Base-by-base conservation (phyloP, 2,329 filamentous ascomycete species). In the Dactylella cylindrospora region DNA sequence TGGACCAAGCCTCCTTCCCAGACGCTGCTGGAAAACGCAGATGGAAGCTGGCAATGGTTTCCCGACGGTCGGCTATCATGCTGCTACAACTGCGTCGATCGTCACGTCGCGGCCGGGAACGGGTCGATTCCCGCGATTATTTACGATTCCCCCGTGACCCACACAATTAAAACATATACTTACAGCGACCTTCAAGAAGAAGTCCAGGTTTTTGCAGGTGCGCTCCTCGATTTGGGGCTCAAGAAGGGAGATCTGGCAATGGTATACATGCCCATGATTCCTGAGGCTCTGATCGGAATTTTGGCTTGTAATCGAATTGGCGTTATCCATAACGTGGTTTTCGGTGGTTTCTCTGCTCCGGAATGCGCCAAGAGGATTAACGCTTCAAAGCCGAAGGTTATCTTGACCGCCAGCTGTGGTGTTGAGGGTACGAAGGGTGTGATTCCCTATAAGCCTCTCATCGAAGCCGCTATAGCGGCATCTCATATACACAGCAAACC, bases 241-340 rank as follows among this genome's bases (percentile, higher is more conserved):
- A 78, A 78, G 67, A 88, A 81, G 72, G 90, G 90, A 1, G 88
- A 96, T 75, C 85, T 93, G 0, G 88, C 96, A 4, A 79, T 96
- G 65, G 81, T 96, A 22, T 97, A 96, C 73, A 95, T 96, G 90
- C 90, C 90, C 50, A 96, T 96, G 90, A 88, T 96, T 35, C 90
- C 91, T 0, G 84, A 88, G 0, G 87, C 90, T 1, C 72, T 95
- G n/a, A 83, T 94, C 64, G 90, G 86, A 7, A 89, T 93, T 66
- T 81, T 96, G 3, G 90, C 91, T 19, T 81, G 86, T 59, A 83
- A 83, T 62, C 82, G 90, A 7, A 77, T 96, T 0, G 91, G 90
- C 8, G 91, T 90, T 12, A 83, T 96, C 46, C 91, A 97, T 71
- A 84, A 88, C 2, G 88, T 95, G 3, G 91, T 97, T 2, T 96